Evolutionary conservation across 1,139 yeast species (phyloP).

Genomic region (Ogataea hybrid): DNA sequence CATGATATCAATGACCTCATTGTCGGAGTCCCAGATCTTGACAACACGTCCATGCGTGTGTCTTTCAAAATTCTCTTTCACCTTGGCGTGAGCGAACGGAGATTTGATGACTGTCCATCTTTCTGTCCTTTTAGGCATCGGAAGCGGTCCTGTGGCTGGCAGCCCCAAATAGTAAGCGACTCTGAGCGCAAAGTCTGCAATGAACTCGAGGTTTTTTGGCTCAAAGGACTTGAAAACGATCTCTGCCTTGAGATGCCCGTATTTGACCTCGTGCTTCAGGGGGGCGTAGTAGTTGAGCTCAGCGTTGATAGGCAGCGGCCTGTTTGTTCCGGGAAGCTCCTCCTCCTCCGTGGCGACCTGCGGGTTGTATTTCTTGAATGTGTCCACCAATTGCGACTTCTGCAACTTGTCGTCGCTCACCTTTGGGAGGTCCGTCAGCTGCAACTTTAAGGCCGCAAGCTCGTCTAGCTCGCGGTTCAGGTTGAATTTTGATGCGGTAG

Average conservation of each 20-base stretch:
- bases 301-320: slow-evolving; percentile 81
- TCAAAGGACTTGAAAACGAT: slow-evolving; percentile 73
- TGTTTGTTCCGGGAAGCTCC: slow-evolving; percentile 29
- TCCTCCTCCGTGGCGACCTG: slow-evolving; percentile 42
- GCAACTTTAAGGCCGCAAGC: slow-evolving; percentile 25
- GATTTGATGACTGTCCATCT: slow-evolving; percentile 93
- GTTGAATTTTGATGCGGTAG: slow-evolving; percentile 4
- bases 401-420: slow-evolving; percentile 18
- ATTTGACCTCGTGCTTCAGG: slow-evolving; percentile 59
- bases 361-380: slow-evolving; percentile 40
- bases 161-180: slow-evolving; percentile 89
- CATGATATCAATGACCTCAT: slow-evolving; percentile 82
- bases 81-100: slow-evolving; percentile 92
- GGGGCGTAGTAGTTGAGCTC: slow-evolving; percentile 84
- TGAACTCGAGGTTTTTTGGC: slow-evolving; percentile 66
- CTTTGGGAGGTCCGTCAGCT: slow-evolving; percentile 16
- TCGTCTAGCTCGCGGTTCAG: slow-evolving; percentile 26
- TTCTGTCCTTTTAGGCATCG: slow-evolving; percentile 70
- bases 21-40: slow-evolving; percentile 78
- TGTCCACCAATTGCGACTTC: slow-evolving; percentile 25
- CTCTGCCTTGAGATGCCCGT: slow-evolving; percentile 73
- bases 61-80: slow-evolving; percentile 93
- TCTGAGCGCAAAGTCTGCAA: slow-evolving; percentile 82
- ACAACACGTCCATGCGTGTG: slow-evolving; percentile 74
- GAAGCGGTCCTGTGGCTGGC: slow-evolving; percentile 71